Percentiles rank a stretch among this genome's conserved stretches.
phyloP scores from a whole-genome alignment of 805 yeast genomes.

The Saturnispora besseyi region DNA sequence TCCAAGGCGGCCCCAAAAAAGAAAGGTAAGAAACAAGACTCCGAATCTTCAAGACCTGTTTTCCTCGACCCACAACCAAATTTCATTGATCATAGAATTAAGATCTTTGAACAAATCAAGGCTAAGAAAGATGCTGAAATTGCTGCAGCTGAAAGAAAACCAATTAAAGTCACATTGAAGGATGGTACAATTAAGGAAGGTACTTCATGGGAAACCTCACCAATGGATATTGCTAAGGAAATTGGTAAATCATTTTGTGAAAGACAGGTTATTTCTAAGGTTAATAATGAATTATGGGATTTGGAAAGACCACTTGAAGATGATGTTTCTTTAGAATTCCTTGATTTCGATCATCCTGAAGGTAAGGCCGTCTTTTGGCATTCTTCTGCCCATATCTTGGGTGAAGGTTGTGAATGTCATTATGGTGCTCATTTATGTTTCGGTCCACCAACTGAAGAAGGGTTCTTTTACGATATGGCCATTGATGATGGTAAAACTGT shows the following conservation, averaged over 20 bases:
- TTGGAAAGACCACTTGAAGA: conserved; percentile 85
- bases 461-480: conserved; percentile 95
- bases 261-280: conserved; percentile 84
- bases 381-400: conserved; percentile 95
- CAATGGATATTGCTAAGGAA: conserved; percentile 71
- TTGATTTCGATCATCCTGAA: conserved; percentile 89
- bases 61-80: conserved; percentile 70
- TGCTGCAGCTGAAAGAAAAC: conserved; percentile 46
- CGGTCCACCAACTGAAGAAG: conserved; percentile 98
- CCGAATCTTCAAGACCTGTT: conserved; percentile 33
- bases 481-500: conserved; percentile 66
- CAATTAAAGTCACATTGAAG: conserved; percentile 73
- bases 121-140: conserved; percentile 65
- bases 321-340: conserved; percentile 60
- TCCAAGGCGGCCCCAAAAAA: conserved; percentile 16
- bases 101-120: conserved; percentile 72
- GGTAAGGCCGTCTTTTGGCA: conserved; percentile 98
- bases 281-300: conserved; percentile 90
- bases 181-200: conserved; percentile 80
- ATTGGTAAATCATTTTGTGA: conserved; percentile 86
- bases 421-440: conserved; percentile 85
- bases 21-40: conserved; percentile 26
- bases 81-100: conserved; percentile 70
- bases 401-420: conserved; percentile 97
- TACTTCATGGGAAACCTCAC: conserved; percentile 82